Conservation (phyloP, 169 alveolate genomes). For the Plasmodium adleri region DNA sequence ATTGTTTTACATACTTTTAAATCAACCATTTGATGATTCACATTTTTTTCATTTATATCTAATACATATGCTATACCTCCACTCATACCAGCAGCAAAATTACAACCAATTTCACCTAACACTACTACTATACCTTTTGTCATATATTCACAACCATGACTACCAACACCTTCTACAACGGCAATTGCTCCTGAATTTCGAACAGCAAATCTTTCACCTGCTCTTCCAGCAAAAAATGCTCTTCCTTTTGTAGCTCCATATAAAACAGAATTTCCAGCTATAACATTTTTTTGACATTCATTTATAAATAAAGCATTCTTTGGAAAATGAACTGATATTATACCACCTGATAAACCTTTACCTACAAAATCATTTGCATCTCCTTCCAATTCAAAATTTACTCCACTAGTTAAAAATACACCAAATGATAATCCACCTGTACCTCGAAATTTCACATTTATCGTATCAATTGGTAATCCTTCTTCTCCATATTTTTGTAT, state of each 20-base stretch:
- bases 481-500: conserved; percentile 74
- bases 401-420: conserved; percentile 81
- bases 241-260: conserved; percentile 89
- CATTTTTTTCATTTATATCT: conserved; percentile 76
- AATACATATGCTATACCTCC: conserved; percentile 87
- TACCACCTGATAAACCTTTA: conserved; percentile 87
- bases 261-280: conserved; percentile 86
- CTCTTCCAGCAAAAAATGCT: conserved; percentile 87
- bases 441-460: conserved; percentile 79
- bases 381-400: conserved; percentile 85
- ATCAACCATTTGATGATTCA: conserved; percentile 79
- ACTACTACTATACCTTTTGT: conserved; percentile 88
- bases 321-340: conserved; percentile 81
- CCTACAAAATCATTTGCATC: conserved; percentile 88
- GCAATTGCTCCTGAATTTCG: conserved; percentile 89
- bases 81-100: conserved; percentile 91
- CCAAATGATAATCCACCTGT: conserved; percentile 86
- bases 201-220: conserved; percentile 88
- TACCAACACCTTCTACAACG: conserved; percentile 88
- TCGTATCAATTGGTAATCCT: conserved; percentile 75
- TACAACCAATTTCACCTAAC: conserved; percentile 85
- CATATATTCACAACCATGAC: conserved; percentile 91
- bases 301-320: conserved; percentile 54
- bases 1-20: conserved; percentile 77
- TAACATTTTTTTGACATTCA: conserved; percentile 79